phyloP scores from a whole-genome alignment of 1,139 yeast species.

The Suhomyces ambrosiae region DNA sequence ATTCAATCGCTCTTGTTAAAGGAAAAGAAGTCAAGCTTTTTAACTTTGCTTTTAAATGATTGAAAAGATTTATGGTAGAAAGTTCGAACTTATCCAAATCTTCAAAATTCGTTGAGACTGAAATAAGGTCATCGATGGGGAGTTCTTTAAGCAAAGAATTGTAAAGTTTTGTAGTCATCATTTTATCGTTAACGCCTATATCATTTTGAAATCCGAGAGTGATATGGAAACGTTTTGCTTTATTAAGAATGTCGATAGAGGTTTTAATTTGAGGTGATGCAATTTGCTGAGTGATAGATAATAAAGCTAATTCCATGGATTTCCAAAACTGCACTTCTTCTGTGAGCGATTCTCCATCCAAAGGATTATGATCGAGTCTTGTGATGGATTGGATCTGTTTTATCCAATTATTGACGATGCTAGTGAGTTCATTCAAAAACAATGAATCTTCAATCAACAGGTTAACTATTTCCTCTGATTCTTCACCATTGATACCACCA shows the following conservation, averaged over 20 bases:
- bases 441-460: slow-evolving; percentile 44
- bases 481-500: slow-evolving; percentile 21
- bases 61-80: slow-evolving; percentile 53
- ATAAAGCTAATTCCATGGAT: slow-evolving; percentile 65
- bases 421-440: slow-evolving; percentile 66
- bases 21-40: slow-evolving; percentile 63
- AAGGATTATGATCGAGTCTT: slow-evolving; percentile 50
- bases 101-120: slow-evolving; percentile 28
- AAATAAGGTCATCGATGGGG: slow-evolving; percentile 62
- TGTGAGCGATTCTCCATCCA: slow-evolving; percentile 56
- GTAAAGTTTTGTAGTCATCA: slow-evolving; percentile 53
- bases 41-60: slow-evolving; percentile 60
- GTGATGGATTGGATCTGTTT: slow-evolving; percentile 63
- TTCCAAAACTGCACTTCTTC: slow-evolving; percentile 85
- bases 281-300: slow-evolving; percentile 60
- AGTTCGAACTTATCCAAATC: slow-evolving; percentile 48
- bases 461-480: slow-evolving; percentile 20
- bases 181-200: slow-evolving; percentile 64
- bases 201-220: slow-evolving; percentile 74
- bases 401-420: slow-evolving; percentile 73
- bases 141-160: slow-evolving; percentile 69
- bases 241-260: slow-evolving; percentile 64
- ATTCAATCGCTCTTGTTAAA: slow-evolving; percentile 58
- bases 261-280: slow-evolving; percentile 53
- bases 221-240: slow-evolving; percentile 79